Conservation (phyloP, 805 yeast species). For the Lachancea fermentati region DNA sequence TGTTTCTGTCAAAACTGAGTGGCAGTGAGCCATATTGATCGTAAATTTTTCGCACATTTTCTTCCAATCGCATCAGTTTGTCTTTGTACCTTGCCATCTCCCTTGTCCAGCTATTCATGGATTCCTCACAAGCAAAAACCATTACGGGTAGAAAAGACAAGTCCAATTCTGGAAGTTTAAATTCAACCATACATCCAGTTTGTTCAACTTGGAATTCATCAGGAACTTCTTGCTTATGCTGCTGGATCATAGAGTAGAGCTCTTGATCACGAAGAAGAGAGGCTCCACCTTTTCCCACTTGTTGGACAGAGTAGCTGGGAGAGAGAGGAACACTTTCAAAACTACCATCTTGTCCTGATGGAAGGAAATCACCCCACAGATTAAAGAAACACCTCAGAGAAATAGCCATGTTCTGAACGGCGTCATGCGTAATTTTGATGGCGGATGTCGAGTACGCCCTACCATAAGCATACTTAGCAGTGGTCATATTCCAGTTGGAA, state of each 20-base stretch:
- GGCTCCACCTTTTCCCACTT: not conserved
- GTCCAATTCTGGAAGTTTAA: constrained; percentile 40
- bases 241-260: constrained; percentile 27
- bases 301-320: constrained; percentile 9
- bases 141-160: constrained; percentile 35
- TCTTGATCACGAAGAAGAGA: constrained; percentile 19
- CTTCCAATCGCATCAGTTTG: constrained; percentile 39
- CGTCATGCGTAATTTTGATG: constrained; percentile 41
- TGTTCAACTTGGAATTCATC: constrained; percentile 26
- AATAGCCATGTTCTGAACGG: constrained; percentile 51
- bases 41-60: constrained; percentile 40
- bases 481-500: constrained; percentile 20
- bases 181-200: constrained; percentile 54
- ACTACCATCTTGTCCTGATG: constrained; percentile 15
- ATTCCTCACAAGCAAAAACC: constrained; percentile 40
- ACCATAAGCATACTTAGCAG: constrained; percentile 9
- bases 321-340: constrained; percentile 15
- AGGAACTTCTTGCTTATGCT: constrained; percentile 20
- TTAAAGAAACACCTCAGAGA: constrained; percentile 38
- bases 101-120: constrained; percentile 35
- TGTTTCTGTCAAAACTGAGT: constrained; percentile 40
- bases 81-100: constrained; percentile 36
- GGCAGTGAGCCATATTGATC: constrained; percentile 62
- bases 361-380: constrained; percentile 28
- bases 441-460: constrained; percentile 21